Base-by-base conservation (phyloP, 208 protist species). In the Borovskyia barvae region DNA sequence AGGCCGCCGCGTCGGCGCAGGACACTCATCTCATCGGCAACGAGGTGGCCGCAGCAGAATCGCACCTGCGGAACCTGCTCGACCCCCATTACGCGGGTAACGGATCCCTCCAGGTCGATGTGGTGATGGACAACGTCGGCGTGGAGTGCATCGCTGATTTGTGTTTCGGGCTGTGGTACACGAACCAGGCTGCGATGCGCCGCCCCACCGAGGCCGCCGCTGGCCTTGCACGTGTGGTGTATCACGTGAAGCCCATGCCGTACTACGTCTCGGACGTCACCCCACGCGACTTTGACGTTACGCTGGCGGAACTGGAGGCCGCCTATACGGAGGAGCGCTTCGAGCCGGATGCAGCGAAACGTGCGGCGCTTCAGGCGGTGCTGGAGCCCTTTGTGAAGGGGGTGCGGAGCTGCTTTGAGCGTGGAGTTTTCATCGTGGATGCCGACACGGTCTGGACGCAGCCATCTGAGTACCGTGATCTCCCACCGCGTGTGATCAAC, bases 231-330 rank as follows among this genome's bases (percentile, higher is more conserved):
- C 65, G 33, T 29, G 80, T 92, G 1, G 69, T 66, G 3, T 81
- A 85, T 33, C 90, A 96, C 47, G 85, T 93, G 36, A 96, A 96
- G 64, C 59, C 62, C 40, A 86, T 93, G 73, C 85, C 91, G 19
- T 97, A 93, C 67, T 97, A 94, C 68, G 83, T 97, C 30, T 93
- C 85, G 5, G 91, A 97, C 54, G 80, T 91, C 28, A 94, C 85
- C 0, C 75, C 81, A 8, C 71, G 63, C 25, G 91, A 97, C 77
- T 84, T 97, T 50, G 63, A 55, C 22, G 41, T 71, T 29, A 72
- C 84, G 29, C 47, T 94, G 28, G 22, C 66, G 24, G 29, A 71
- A 37, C 47, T 94, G 22, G 75, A 87, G 54, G 48, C 36, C 15
- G 36, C 36, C 45, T 75, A 73, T 62, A 67, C 53, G 8, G 20